These are phyloP conservation scores for Talaromyces sp. DNA, from an alignment of 2,329 filamentous ascomycete species.

Conservation along the genomic window DNA sequence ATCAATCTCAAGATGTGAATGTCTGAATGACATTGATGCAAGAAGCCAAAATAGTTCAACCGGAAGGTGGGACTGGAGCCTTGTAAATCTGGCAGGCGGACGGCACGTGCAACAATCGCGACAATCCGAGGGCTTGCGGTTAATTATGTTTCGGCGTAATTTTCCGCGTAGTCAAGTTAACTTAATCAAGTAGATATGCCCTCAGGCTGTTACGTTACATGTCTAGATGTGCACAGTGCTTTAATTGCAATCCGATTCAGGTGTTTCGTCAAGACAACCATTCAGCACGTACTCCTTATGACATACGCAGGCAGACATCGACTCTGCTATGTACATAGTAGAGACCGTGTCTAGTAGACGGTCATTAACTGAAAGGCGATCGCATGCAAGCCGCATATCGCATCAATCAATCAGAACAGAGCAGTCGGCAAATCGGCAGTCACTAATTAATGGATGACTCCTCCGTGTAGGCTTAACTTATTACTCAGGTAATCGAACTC, in stretches of 20 bases:
- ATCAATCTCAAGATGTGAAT: background rate
- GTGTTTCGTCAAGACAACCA: background rate
- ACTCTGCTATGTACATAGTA: background rate
- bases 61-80: background rate
- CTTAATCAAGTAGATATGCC: background rate
- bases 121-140: conserved; percentile 7
- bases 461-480: background rate
- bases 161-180: background rate
- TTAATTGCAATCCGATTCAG: background rate
- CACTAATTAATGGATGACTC: background rate
- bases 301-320: background rate
- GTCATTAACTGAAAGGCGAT: background rate
- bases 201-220: background rate
- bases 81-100: background rate
- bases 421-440: conserved; percentile 7
- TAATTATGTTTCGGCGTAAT: background rate
- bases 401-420: background rate
- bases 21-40: too few species aligned
- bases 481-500: background rate
- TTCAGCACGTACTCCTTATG: background rate
- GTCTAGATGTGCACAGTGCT: background rate
- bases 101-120: conserved; percentile 12
- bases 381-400: background rate
- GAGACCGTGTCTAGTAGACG: background rate
- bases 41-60: background rate